Evolutionary conservation across 2,329 filamentous ascomycete species (phyloP).

Genomic region (Pseudonectria buxi): DNA sequence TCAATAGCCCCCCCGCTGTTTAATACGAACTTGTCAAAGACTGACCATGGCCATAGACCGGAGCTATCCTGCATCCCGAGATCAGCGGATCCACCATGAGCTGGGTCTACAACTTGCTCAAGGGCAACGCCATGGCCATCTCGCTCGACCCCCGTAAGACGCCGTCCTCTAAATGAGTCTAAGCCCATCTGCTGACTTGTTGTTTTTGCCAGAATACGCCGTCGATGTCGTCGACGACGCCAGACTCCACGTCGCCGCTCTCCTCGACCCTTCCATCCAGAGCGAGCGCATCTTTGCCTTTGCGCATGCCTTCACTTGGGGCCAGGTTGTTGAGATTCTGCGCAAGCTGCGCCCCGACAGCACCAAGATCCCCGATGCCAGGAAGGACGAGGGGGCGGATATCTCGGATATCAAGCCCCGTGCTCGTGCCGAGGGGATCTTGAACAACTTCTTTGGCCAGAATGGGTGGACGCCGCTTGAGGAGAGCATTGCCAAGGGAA

Average conservation of each 20-base stretch:
- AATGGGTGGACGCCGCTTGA: neutral
- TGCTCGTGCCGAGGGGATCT: neutral
- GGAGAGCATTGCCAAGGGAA: neutral
- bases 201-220: constrained; percentile 5
- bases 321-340: neutral
- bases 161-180: neutral
- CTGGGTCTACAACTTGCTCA: constrained; percentile 13
- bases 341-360: neutral
- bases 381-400: neutral
- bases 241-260: constrained; percentile 19
- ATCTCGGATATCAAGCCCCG: neutral
- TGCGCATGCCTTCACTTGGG: constrained; percentile 15
- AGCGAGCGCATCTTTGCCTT: constrained; percentile 20
- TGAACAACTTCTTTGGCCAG: neutral
- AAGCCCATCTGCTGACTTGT: neutral
- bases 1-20: no score
- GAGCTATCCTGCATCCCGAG: constrained; percentile 9
- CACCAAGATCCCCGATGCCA: neutral
- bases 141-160: constrained; percentile 1
- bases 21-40: no score
- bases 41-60: constrained; percentile 2
- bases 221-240: constrained; percentile 18
- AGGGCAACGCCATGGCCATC: constrained; percentile 8
- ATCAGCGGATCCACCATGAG: constrained; percentile 12
- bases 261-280: constrained; percentile 15